Percentiles rank a stretch among this genome's conserved stretches.
Conservation (phyloP, 129 eudicot genomes). For the Erigeron canadensis region DNA sequence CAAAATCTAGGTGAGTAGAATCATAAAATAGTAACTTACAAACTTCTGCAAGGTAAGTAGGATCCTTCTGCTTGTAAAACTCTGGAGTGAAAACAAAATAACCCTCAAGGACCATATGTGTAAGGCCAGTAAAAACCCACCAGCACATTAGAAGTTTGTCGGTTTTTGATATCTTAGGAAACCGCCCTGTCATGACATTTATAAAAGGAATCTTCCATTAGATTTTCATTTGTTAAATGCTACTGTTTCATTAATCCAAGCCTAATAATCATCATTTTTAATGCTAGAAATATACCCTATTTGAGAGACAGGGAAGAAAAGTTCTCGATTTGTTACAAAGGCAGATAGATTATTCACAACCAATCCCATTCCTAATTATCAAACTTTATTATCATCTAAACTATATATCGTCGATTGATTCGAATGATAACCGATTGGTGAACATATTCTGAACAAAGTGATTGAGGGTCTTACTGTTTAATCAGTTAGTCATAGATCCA, state of each 20-base stretch:
- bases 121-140: constrained; percentile 92
- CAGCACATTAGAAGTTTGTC: constrained; percentile 92
- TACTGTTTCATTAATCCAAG: not conserved
- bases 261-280: not conserved
- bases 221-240: not conserved
- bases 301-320: not conserved
- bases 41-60: constrained; percentile 80
- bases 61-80: constrained; percentile 61
- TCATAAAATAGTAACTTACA: constrained; percentile 46
- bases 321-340: not conserved
- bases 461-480: not conserved
- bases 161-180: constrained; percentile 49
- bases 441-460: too few species aligned
- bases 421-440: too few species aligned
- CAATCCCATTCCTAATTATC: not conserved
- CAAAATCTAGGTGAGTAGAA: constrained; percentile 3
- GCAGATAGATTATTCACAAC: not conserved
- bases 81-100: constrained; percentile 85
- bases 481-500: constrained; percentile 4
- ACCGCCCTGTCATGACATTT: constrained; percentile 43
- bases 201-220: constrained; percentile 8
- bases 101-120: constrained; percentile 89
- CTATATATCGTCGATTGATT: too few species aligned
- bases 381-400: too few species aligned
- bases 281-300: not conserved